Evolutionary conservation across 371 early-diverging fungal species (phyloP).

Genomic region (Dichotomocladium elegans): DNA sequence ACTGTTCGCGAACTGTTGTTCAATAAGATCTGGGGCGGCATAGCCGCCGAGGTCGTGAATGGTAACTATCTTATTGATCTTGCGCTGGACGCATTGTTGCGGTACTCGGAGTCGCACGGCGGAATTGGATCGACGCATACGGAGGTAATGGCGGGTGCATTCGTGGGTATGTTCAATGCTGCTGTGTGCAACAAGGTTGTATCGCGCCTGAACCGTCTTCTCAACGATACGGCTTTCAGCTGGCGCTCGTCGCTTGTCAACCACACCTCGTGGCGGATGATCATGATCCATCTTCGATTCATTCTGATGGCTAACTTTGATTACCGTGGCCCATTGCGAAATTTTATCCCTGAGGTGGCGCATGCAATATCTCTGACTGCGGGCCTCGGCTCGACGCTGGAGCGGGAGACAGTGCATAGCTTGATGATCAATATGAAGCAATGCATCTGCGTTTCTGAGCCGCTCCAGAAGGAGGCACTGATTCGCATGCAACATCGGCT

Average conservation of each 20-base stretch:
- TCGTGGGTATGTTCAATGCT: conserved; percentile 73
- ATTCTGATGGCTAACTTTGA: conserved; percentile 85
- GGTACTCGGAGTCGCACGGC: conserved; percentile 73
- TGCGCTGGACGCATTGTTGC: conserved; percentile 72
- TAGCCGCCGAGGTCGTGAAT: conserved; percentile 64
- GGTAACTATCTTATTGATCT: conserved; percentile 53
- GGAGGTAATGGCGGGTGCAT: conserved; percentile 78
- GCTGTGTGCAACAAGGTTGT: conserved; percentile 76
- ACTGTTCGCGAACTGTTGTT: conserved; percentile 65
- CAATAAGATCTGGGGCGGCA: conserved; percentile 75
- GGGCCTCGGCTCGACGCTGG: conserved; percentile 75
- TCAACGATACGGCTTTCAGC: conserved; percentile 63
- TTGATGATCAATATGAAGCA: conserved; percentile 86
- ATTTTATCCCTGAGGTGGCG: conserved; percentile 78
- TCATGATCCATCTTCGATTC: conserved; percentile 81
- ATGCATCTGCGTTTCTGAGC: conserved; percentile 68
- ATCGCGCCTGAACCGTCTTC: conserved; percentile 60
- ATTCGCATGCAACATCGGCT: conserved; percentile 52
- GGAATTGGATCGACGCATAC: conserved; percentile 67
- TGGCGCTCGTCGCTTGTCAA: conserved; percentile 67
- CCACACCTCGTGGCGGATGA: conserved; percentile 81
- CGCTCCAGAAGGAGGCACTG: conserved; percentile 50
- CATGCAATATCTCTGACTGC: conserved; percentile 75
- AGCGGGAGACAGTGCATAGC: conserved; percentile 83
- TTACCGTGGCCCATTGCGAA: conserved; percentile 58